A percentile compares a stretch with the other conserved stretches of the same genome.
phyloP scores from a whole-genome alignment of 2,329 filamentous ascomycete genomes.

The Phialophora chinensis region DNA sequence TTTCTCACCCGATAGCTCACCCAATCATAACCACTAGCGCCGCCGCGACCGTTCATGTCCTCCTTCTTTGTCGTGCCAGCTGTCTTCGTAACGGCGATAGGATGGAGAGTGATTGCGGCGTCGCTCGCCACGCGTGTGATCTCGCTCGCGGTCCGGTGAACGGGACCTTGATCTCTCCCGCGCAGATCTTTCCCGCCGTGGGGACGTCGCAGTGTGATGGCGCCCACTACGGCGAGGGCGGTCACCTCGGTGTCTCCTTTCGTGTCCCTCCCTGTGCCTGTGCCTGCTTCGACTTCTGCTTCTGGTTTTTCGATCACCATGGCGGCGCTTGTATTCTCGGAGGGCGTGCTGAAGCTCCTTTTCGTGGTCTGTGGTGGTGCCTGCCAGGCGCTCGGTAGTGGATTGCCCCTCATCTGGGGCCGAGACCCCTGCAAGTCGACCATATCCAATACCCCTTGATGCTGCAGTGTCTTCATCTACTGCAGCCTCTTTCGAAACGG shows the following conservation, averaged over 20 bases:
- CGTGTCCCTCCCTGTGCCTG: conserved; percentile 41
- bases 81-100: conserved; percentile 15
- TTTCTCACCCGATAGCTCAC: neutral
- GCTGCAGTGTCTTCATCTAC: conserved; percentile 42
- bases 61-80: conserved; percentile 20
- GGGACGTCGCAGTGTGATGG: conserved; percentile 41
- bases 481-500: conserved; percentile 54
- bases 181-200: conserved; percentile 40
- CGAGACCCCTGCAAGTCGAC: conserved; percentile 26
- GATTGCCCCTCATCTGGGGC: conserved; percentile 16
- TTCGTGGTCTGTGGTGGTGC: conserved; percentile 38
- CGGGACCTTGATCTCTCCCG: conserved; percentile 40
- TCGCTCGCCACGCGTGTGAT: conserved; percentile 20
- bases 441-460: conserved; percentile 45
- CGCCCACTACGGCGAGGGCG: conserved; percentile 46
- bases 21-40: conserved; percentile 10
- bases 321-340: conserved; percentile 45
- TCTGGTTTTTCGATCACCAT: conserved; percentile 39
- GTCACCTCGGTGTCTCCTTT: conserved; percentile 44
- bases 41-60: conserved; percentile 19
- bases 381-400: conserved; percentile 43
- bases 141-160: conserved; percentile 27
- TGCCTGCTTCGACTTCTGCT: conserved; percentile 41
- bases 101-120: conserved; percentile 24
- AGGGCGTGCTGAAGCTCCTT: conserved; percentile 39